These are phyloP conservation scores for Sophora flavescens DNA, from an alignment of 306 rosid genomes.

Conservation along the genomic window DNA sequence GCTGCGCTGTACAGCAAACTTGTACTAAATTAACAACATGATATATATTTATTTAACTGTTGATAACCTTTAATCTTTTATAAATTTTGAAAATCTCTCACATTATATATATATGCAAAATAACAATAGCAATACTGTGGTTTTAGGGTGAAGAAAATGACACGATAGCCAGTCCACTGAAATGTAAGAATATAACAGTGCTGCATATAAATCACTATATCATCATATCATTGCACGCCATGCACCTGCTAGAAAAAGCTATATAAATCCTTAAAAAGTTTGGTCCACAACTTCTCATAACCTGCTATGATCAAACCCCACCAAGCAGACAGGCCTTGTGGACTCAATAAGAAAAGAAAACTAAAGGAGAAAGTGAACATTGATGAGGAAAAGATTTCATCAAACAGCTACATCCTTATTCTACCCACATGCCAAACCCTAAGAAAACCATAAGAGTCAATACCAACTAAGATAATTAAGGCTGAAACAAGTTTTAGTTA, in stretches of 20 bases:
- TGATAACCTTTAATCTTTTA: too few relatives aligned
- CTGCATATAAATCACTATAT: not conserved
- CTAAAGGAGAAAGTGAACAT: not conserved
- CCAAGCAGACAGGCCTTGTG: conserved; percentile 18
- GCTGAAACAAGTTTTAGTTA: conserved; percentile 5
- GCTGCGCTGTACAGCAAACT: too few relatives aligned
- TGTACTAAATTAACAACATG: too few relatives aligned
- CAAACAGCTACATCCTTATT: conserved; percentile 7
- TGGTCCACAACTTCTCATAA: conserved; percentile 37
- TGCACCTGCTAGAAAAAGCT: conserved; percentile 23
- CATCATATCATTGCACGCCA: conserved; percentile 24
- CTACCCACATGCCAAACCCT: conserved; percentile 38
- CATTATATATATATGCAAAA: too few relatives aligned
- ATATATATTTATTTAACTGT: too few relatives aligned
- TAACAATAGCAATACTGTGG: not conserved
- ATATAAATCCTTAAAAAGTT: conserved; percentile 43
- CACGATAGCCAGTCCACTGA: not conserved
- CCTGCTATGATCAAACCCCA: conserved; percentile 20
- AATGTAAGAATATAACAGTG: not conserved
- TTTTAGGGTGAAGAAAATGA: conserved; percentile 15
- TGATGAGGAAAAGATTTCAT: conserved; percentile 7
- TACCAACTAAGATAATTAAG: not conserved
- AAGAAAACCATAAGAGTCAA: conserved; percentile 14
- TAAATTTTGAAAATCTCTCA: too few relatives aligned
- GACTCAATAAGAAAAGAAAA: conserved; percentile 17